Evolutionary conservation across 2,329 filamentous ascomycete species (phyloP).

Genomic region (Metarhizium rileyi): DNA sequence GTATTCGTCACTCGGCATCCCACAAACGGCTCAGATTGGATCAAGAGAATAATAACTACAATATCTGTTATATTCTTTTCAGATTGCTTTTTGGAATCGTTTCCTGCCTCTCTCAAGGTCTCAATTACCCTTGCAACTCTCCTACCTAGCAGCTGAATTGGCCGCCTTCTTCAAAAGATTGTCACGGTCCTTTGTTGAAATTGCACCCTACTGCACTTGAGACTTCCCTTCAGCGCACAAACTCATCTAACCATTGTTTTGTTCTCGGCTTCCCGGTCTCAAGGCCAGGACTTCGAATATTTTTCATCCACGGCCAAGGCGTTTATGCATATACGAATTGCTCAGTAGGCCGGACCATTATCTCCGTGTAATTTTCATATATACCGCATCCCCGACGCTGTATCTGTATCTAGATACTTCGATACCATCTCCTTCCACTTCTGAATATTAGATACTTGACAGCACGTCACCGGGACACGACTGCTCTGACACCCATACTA

Average conservation of each 20-base stretch:
- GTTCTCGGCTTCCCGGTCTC: too few relatives aligned
- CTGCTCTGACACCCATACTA: not conserved
- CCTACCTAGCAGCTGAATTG: too few relatives aligned
- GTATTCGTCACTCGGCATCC: not conserved
- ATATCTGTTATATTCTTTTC: not conserved
- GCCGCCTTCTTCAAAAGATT: too few relatives aligned
- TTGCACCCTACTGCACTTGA: too few relatives aligned
- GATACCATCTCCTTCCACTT: not conserved
- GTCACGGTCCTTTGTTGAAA: too few relatives aligned
- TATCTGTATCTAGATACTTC: not conserved
- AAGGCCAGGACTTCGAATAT: too few relatives aligned
- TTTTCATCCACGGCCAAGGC: not conserved
- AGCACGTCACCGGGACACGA: not conserved
- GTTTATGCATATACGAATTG: not conserved
- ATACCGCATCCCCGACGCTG: too few relatives aligned
- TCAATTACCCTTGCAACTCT: too few relatives aligned
- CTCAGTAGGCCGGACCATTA: not conserved
- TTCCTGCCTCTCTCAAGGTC: too few relatives aligned
- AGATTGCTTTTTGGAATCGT: not conserved
- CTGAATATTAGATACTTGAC: not conserved
- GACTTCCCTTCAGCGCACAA: too few relatives aligned
- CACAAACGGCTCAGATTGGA: not conserved
- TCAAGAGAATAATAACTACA: not conserved
- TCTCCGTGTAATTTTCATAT: not conserved
- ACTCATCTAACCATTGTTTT: too few relatives aligned